These are phyloP conservation scores for Stygiomarasmius scandens DNA, from an alignment of 1,284 basidiomycete species.

Conservation along the genomic window DNA sequence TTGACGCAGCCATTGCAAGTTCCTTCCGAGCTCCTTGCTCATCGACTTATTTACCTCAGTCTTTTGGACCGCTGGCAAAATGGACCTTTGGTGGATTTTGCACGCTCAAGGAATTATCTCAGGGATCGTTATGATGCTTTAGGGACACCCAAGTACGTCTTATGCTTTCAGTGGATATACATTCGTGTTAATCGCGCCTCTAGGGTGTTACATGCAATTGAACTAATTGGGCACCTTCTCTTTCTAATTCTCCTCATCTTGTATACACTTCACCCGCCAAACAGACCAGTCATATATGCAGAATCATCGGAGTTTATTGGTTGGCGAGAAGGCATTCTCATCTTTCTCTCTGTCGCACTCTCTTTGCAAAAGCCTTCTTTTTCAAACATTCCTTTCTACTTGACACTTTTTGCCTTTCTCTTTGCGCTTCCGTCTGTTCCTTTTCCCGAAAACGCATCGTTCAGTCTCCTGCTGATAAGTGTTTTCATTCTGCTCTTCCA, in stretches of 20 bases:
- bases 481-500: conserved; percentile 43
- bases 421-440: conserved; percentile 38
- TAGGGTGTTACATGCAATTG: conserved; percentile 52
- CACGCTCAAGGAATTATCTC: conserved; percentile 15
- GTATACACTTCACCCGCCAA: conserved; percentile 48
- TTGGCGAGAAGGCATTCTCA: conserved; percentile 38
- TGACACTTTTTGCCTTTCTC: conserved; percentile 33
- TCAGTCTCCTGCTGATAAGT: conserved; percentile 41
- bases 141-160: conserved; percentile 47
- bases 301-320: conserved; percentile 25
- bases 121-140: conserved; percentile 36
- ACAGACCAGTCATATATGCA: conserved; percentile 25
- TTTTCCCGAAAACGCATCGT: conserved; percentile 39
- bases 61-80: conserved; percentile 46
- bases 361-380: conserved; percentile 25
- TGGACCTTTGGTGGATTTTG: conserved; percentile 29
- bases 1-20: conserved; percentile 29
- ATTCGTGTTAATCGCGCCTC: conserved; percentile 6
- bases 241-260: conserved; percentile 45
- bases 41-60: conserved; percentile 45
- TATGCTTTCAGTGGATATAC: background rate
- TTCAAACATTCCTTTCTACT: conserved; percentile 28
- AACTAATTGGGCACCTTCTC: conserved; percentile 39
- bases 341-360: conserved; percentile 30
- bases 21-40: conserved; percentile 37